A percentile compares a stretch with the other conserved stretches of the same genome.
phyloP scores from a whole-genome alignment of 2,329 filamentous ascomycete species.

The Penicillium sp. region DNA sequence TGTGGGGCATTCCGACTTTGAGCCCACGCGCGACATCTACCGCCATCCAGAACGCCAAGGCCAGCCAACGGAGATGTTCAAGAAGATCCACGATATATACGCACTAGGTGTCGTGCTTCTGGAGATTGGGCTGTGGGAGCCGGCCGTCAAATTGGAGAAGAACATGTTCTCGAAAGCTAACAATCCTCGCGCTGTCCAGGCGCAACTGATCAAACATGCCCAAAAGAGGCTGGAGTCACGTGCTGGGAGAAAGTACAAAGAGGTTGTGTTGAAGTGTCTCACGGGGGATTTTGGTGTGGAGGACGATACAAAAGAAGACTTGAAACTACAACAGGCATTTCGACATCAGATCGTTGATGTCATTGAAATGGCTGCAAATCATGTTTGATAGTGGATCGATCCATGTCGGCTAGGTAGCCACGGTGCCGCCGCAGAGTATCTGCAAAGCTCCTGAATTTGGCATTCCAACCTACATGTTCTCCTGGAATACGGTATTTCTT shows the following conservation, averaged over 20 bases:
- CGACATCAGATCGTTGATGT: conserved; percentile 10
- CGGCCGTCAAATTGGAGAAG: conserved; percentile 7
- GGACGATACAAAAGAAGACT: conserved; percentile 12
- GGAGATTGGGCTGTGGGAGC: conserved; percentile 32
- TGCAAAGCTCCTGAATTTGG: too few relatives aligned
- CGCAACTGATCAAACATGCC: conserved; percentile 9
- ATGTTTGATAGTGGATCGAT: not conserved
- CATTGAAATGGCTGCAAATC: conserved; percentile 11
- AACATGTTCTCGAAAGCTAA: conserved; percentile 5
- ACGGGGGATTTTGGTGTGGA: conserved; percentile 4
- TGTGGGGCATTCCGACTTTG: conserved; percentile 9
- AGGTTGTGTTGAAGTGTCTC: conserved; percentile 9
- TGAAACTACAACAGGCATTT: conserved; percentile 9
- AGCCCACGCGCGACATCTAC: conserved; percentile 11
- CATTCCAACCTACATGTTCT: too few relatives aligned
- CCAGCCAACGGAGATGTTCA: conserved; percentile 31
- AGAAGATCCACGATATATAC: conserved; percentile 40
- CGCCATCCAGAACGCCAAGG: conserved; percentile 39
- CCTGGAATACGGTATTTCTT: too few relatives aligned
- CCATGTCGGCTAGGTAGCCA: too few relatives aligned
- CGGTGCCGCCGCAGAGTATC: too few relatives aligned
- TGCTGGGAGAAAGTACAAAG: conserved; percentile 6
- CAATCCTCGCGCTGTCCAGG: conserved; percentile 5
- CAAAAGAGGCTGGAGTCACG: conserved; percentile 3
- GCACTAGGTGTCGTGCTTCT: conserved; percentile 43